Base-by-base conservation (phyloP, 129 eudicot genomes). In the Glebionis coronaria region DNA sequence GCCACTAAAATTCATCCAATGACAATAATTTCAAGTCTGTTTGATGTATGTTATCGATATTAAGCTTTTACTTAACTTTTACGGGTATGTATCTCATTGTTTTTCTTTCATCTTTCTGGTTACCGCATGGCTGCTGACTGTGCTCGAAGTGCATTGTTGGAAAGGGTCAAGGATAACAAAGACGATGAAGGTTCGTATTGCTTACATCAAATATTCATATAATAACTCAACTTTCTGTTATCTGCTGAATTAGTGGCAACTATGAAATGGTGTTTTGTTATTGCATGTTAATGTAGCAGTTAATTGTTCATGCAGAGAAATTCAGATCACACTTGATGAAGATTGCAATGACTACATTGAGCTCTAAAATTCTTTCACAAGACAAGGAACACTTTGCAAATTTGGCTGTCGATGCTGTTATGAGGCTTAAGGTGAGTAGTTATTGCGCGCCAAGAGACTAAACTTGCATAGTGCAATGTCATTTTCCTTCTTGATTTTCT, bases 1-100 rank as follows among this genome's bases (percentile, higher is more conserved):
- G 91, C 85, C 35, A 69, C 90, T 58, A 92, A 92, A 83, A 92
- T 88, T 66, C 98, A 92, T 76, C 98, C 96, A n/a, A 88, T 92
- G 96, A 92, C 96, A 73, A 83, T 92, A 18, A 88, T 92, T 56
- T 63, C 95, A 86, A 96, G 98, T 92, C 38, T 70, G 61, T 27
- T 47, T 42, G 38, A n/a, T 35, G 42, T 7, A 14, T 51, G 9
- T 47, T 58, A 14, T 67, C 4, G 16, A 14, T 65, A 19, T 60
- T 8, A 3, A 13, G 25, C 2, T 5, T 14, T 21, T 18, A 12
- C 66, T 50, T 29, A 16, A 16, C 4, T 21, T 23, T 21, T 63
- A 9, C 19, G 28, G 50, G 28, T 27, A 18, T 56, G 6, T 70
- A 5, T 4, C 5, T 61, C 40, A 40, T 19, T 18, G 14, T 68